phyloP scores from a whole-genome alignment of 2,329 filamentous ascomycete species.

The Grosmannia huntii region DNA sequence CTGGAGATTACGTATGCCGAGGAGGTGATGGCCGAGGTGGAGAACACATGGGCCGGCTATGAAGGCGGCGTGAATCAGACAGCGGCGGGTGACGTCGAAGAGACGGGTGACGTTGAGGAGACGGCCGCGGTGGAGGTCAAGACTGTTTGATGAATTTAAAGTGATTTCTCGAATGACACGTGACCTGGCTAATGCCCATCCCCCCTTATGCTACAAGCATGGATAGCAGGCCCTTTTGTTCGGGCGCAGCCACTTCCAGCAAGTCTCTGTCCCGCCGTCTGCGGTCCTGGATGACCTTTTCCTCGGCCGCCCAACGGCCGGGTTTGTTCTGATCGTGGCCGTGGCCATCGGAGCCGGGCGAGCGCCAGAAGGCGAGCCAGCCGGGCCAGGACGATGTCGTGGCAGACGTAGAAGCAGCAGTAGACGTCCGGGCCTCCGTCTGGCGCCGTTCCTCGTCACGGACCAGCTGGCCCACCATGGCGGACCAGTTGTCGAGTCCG shows the following conservation, averaged over 20 bases:
- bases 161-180: neutral
- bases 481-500: conserved; percentile 69
- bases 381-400: too few species aligned
- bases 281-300: conserved; percentile 39
- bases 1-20: conserved; percentile 12
- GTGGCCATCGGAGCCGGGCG: conserved; percentile 6
- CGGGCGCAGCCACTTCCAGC: conserved; percentile 33
- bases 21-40: neutral
- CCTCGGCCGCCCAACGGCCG: conserved; percentile 41
- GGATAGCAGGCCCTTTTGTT: conserved; percentile 10
- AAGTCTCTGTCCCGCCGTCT: conserved; percentile 37
- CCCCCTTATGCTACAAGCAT: conserved; percentile 5
- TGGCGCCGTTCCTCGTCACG: conserved; percentile 30
- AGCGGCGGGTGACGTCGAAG: neutral
- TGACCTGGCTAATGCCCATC: too few species aligned
- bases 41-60: neutral
- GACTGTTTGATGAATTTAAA: too few species aligned
- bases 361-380: conserved; percentile 30
- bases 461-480: conserved; percentile 60
- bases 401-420: too few species aligned
- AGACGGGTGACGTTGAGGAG: neutral
- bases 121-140: neutral
- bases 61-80: neutral
- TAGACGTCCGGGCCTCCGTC: conserved; percentile 8
- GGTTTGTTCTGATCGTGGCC: conserved; percentile 19